These are phyloP conservation scores for Lolium rigidum DNA, from an alignment of 176 grass and related monocot species.

Conservation along the genomic window DNA sequence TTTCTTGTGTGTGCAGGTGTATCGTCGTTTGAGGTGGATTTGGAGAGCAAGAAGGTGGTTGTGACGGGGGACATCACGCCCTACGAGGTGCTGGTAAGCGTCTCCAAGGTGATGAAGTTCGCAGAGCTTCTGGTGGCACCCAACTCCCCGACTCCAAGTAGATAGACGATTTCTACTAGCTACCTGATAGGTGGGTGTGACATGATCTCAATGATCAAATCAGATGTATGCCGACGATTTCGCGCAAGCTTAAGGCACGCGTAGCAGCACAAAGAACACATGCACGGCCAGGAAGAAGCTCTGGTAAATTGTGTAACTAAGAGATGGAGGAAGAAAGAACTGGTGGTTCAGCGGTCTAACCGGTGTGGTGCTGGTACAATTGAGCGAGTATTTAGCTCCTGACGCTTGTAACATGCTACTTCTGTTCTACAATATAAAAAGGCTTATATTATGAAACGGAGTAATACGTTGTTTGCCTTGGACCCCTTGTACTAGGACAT, in stretches of 20 bases:
- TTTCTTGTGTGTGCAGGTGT: constrained; percentile 54
- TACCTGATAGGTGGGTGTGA: neutral
- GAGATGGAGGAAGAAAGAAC: neutral
- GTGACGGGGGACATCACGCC: constrained; percentile 89
- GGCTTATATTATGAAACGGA: too few species aligned
- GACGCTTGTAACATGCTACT: neutral
- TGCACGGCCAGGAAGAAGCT: neutral
- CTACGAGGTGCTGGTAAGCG: constrained; percentile 83
- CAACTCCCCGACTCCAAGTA: neutral
- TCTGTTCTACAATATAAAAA: too few species aligned
- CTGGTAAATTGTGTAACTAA: neutral
- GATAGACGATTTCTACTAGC: neutral
- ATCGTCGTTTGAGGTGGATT: constrained; percentile 80
- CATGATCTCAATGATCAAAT: neutral
- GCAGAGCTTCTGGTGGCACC: constrained; percentile 68
- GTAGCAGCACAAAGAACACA: neutral
- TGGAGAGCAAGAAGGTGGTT: constrained; percentile 95
- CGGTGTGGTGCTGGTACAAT: neutral
- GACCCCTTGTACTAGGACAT: neutral
- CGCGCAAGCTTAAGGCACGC: too few species aligned
- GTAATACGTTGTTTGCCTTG: too few species aligned
- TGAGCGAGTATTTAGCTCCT: neutral
- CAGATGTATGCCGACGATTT: neutral
- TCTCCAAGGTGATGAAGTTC: constrained; percentile 93
- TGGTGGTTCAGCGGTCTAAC: neutral